A percentile compares a stretch with the other conserved stretches of the same genome.
phyloP scores from a whole-genome alignment of 495 filamentous ascomycete genomes.

The Aspergillus avenaceus region DNA sequence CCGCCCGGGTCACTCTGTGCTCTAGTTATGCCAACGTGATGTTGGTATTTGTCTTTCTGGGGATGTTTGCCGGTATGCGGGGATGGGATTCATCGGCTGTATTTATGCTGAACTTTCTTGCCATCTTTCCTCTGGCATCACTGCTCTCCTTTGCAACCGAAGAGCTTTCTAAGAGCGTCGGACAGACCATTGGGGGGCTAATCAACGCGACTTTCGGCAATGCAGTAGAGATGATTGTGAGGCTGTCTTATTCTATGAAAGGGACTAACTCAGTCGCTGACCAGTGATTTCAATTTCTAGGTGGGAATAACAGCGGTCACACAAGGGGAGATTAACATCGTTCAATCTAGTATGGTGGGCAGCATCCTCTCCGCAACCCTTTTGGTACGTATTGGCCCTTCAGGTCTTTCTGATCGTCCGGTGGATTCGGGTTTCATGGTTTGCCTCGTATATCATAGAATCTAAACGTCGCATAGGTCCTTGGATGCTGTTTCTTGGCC shows the following conservation, averaged over 20 bases:
- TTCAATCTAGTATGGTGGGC: slow-evolving; percentile 96
- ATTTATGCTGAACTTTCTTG: slow-evolving; percentile 90
- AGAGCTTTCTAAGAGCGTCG: slow-evolving; percentile 77
- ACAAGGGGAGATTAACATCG: slow-evolving; percentile 84
- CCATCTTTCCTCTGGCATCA: slow-evolving; percentile 90
- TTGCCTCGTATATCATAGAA: no score
- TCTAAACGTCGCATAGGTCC: slow-evolving; percentile 8
- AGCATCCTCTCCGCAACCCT: slow-evolving; percentile 95
- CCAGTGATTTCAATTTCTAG: slow-evolving; percentile 38
- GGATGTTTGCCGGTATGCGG: slow-evolving; percentile 70
- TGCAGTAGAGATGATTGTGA: slow-evolving; percentile 93
- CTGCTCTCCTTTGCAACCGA: slow-evolving; percentile 94
- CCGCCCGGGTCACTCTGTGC: slow-evolving; percentile 38
- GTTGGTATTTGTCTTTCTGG: slow-evolving; percentile 84
- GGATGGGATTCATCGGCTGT: slow-evolving; percentile 70
- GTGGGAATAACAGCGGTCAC: slow-evolving; percentile 89
- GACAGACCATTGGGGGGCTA: slow-evolving; percentile 85
- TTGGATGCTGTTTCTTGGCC: slow-evolving; percentile 94
- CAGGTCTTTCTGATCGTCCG: no score
- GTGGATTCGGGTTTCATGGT: no score
- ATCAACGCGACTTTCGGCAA: slow-evolving; percentile 97
- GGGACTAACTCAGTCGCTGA: neutral
- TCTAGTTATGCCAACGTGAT: slow-evolving; percentile 82
- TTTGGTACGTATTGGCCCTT: no score
- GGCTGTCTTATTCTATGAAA: slow-evolving; percentile 21